These are phyloP conservation scores for Pythium grandisporangium DNA, from an alignment of 352 stramenopile species.

Conservation along the genomic window DNA sequence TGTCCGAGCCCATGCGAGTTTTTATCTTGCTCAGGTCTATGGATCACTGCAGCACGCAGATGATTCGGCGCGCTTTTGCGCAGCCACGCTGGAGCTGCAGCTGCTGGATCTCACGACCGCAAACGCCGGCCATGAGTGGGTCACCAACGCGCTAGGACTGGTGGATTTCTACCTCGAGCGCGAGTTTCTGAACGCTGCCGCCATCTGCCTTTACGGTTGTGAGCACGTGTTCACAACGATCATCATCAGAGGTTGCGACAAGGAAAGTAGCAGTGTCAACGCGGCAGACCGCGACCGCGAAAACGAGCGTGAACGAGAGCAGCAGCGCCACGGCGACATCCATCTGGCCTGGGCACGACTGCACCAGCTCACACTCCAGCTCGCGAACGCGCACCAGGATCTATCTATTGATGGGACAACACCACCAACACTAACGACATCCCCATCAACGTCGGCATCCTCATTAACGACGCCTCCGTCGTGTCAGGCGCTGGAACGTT, in stretches of 20 bases:
- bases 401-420: no score
- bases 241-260: no score
- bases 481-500: background rate
- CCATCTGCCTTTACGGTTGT: constrained; percentile 32
- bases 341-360: constrained; percentile 40
- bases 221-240: constrained; percentile 35
- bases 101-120: constrained; percentile 10
- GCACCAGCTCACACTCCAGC: constrained; percentile 33
- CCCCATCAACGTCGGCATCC: background rate
- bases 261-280: no score
- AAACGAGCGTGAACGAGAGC: constrained; percentile 14
- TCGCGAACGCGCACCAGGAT: constrained; percentile 12
- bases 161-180: constrained; percentile 54
- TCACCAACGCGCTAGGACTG: constrained; percentile 40
- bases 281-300: constrained; percentile 1
- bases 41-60: constrained; percentile 31
- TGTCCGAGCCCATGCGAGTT: constrained; percentile 41
- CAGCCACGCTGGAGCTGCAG: constrained; percentile 57
- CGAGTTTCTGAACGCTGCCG: constrained; percentile 29
- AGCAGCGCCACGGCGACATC: constrained; percentile 24
- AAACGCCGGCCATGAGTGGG: constrained; percentile 33
- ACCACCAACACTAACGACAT: background rate
- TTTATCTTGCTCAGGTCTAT: constrained; percentile 71
- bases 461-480: no score
- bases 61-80: constrained; percentile 46